Percentiles rank a stretch among this genome's conserved stretches.
Evolutionary conservation across 2,329 filamentous ascomycete species (phyloP).

Genomic region (Didymosphaeria variabile): DNA sequence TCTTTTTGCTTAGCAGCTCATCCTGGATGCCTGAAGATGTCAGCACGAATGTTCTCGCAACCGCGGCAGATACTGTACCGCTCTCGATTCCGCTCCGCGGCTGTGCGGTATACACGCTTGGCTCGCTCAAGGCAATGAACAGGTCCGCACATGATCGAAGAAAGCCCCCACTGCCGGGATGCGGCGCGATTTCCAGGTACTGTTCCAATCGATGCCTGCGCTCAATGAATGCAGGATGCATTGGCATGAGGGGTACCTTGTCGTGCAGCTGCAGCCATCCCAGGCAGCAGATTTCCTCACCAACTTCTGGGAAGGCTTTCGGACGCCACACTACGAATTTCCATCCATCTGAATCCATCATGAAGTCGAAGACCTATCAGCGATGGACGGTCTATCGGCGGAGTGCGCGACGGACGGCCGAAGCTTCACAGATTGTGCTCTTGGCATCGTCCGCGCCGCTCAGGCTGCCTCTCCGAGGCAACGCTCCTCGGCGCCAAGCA

Average conservation of each 20-base stretch:
- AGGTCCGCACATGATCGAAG: neutral
- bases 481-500: slow-evolving; percentile 15
- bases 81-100: neutral
- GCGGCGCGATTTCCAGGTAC: slow-evolving; percentile 7
- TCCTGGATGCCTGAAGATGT: neutral
- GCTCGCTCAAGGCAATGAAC: neutral
- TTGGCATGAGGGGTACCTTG: slow-evolving; percentile 12
- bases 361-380: neutral
- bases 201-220: neutral
- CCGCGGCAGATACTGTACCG: neutral
- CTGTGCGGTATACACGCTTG: neutral
- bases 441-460: slow-evolving; percentile 8
- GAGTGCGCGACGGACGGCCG: neutral
- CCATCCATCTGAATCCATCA: neutral
- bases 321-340: neutral
- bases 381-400: neutral
- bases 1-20: neutral
- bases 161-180: neutral
- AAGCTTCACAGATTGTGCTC: neutral
- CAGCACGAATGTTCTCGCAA: neutral
- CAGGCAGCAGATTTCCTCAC: slow-evolving; percentile 3
- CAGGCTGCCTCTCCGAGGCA: slow-evolving; percentile 15
- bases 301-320: neutral
- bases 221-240: slow-evolving; percentile 3
- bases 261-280: neutral